Percentiles rank a stretch among this genome's conserved stretches.
Conservation (phyloP, 192 early-diverging fungal species). For the Coemansia sp. region DNA sequence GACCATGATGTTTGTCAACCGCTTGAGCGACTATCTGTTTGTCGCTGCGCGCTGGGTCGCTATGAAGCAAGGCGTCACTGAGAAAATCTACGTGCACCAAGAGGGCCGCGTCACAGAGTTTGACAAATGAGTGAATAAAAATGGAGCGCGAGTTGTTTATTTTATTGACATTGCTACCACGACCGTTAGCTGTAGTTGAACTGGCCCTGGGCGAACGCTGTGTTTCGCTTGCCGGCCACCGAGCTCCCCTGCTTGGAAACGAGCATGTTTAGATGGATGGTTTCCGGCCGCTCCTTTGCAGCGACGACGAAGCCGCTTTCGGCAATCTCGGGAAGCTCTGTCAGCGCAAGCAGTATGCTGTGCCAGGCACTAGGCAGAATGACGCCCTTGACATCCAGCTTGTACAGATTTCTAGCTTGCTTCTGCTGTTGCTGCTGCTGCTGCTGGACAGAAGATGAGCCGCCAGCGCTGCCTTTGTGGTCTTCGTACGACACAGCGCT, state of each 20-base stretch:
- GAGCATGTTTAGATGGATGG: slow-evolving; percentile 41
- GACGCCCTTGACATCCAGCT: slow-evolving; percentile 31
- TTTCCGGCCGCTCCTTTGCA: slow-evolving; percentile 29
- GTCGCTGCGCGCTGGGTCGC: slow-evolving; percentile 81
- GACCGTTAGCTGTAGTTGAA: slow-evolving; percentile 2
- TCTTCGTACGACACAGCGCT: slow-evolving; percentile 24
- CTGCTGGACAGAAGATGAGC: neutral
- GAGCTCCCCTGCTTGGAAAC: slow-evolving; percentile 40
- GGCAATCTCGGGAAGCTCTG: slow-evolving; percentile 4
- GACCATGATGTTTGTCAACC: slow-evolving; percentile 42
- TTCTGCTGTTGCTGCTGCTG: slow-evolving; percentile 3
- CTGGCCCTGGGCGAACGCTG: too few relatives aligned
- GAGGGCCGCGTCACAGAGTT: slow-evolving; percentile 35
- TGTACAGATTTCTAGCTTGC: slow-evolving; percentile 13
- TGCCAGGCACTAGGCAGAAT: slow-evolving; percentile 39
- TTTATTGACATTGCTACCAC: too few relatives aligned
- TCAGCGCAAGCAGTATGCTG: slow-evolving; percentile 16
- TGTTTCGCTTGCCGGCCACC: slow-evolving; percentile 22
- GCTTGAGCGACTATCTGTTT: slow-evolving; percentile 88
- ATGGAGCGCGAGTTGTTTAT: too few relatives aligned
- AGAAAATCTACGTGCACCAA: slow-evolving; percentile 69
- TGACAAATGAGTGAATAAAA: slow-evolving; percentile 27
- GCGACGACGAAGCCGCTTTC: slow-evolving; percentile 14
- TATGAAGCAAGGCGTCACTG: slow-evolving; percentile 62
- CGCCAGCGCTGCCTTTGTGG: neutral